These are phyloP conservation scores for Closterium sp. DNA, from an alignment of 139 green algal species.

Conservation along the genomic window DNA sequence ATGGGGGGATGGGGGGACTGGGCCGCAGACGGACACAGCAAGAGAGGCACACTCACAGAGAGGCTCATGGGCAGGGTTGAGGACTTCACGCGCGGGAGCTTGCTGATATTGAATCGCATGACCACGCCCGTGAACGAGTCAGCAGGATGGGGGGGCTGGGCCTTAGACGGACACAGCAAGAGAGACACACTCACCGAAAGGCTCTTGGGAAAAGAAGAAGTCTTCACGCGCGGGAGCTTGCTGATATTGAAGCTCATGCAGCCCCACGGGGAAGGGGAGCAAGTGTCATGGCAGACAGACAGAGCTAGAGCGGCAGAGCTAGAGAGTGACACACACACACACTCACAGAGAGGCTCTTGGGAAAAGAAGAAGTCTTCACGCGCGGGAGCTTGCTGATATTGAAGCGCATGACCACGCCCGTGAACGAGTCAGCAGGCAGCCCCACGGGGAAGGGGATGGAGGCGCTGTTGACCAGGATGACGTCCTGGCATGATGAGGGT, in stretches of 20 bases:
- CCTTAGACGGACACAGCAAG: too few relatives aligned
- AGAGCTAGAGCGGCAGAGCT: too few relatives aligned
- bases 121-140: not conserved
- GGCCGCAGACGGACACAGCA: too few relatives aligned
- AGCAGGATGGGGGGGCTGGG: too few relatives aligned
- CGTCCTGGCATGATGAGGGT: not conserved
- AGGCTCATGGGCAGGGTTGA: not conserved
- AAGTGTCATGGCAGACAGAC: too few relatives aligned
- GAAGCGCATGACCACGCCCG: not conserved
- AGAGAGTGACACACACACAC: too few relatives aligned
- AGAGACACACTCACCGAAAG: too few relatives aligned
- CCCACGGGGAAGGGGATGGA: not conserved
- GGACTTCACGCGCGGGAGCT: not conserved
- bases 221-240: too few relatives aligned
- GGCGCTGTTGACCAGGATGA: constrained; percentile 4
- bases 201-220: too few relatives aligned
- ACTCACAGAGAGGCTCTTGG: not conserved
- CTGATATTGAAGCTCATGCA: too few relatives aligned
- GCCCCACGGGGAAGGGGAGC: too few relatives aligned
- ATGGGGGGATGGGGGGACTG: too few relatives aligned
- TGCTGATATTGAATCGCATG: not conserved
- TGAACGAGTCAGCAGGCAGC: not conserved
- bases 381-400: not conserved
- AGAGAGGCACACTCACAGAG: not conserved
- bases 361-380: not conserved